phyloP scores from a whole-genome alignment of 306 rosid species.

The Fagus crenata region DNA sequence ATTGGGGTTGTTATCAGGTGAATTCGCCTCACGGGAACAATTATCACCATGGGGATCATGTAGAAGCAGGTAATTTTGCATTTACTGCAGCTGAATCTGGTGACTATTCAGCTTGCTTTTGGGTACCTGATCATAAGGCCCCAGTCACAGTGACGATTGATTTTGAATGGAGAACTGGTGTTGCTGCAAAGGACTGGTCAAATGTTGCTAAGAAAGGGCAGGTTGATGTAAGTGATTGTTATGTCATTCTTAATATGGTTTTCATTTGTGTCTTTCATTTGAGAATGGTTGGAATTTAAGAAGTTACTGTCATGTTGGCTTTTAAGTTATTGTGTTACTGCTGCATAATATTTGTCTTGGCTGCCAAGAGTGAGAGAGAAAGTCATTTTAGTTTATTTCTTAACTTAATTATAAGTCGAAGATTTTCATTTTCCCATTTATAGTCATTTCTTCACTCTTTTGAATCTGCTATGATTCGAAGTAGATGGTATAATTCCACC shows the following conservation, averaged over 20 bases:
- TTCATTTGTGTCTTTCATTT: constrained; percentile 1
- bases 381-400: background rate
- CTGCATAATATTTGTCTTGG: background rate
- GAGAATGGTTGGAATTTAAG: background rate
- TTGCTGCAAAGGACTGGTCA: constrained; percentile 90
- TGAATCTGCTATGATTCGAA: background rate
- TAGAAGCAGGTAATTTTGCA: constrained; percentile 76
- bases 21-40: constrained; percentile 65
- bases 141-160: constrained; percentile 47
- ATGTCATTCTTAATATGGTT: constrained; percentile 12
- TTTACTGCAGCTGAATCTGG: constrained; percentile 78
- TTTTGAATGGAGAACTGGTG: constrained; percentile 84
- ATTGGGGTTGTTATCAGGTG: constrained; percentile 54
- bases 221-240: constrained; percentile 61
- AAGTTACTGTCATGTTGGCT: background rate
- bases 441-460: background rate
- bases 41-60: constrained; percentile 59
- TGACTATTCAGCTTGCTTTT: constrained; percentile 76
- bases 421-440: background rate
- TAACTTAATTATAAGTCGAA: background rate
- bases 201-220: constrained; percentile 94
- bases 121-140: constrained; percentile 51
- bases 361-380: background rate
- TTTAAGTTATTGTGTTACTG: background rate
- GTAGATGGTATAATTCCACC: too few species aligned